These are phyloP conservation scores for Phytophthora citrophthora DNA, from an alignment of 352 stramenopile species.

Conservation along the genomic window DNA sequence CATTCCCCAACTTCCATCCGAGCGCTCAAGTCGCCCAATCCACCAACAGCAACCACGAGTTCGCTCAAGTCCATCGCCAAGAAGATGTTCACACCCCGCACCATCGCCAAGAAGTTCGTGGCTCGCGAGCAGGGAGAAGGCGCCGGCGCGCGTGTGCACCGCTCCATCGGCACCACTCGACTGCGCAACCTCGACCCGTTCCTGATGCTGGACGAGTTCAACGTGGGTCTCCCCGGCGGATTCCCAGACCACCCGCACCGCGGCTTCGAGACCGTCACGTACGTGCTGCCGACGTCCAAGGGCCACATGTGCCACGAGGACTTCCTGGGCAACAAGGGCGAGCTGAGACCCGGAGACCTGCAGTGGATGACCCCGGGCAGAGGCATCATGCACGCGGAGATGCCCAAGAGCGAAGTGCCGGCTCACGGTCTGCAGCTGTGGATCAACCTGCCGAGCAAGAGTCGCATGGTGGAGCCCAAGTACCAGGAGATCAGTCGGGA, in stretches of 20 bases:
- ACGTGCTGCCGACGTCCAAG: conserved; percentile 73
- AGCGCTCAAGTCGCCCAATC: conserved; percentile 1
- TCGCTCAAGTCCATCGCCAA: conserved; percentile 24
- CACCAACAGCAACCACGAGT: conserved; percentile 16
- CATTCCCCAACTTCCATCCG: conserved; percentile 20
- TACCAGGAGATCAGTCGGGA: conserved; percentile 69
- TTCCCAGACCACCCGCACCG: conserved; percentile 91
- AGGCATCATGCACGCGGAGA: conserved; percentile 65
- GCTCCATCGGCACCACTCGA: conserved; percentile 42
- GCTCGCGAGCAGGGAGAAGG: conserved; percentile 43
- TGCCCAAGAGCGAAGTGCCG: conserved; percentile 43
- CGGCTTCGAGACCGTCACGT: conserved; percentile 93
- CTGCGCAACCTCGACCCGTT: conserved; percentile 55
- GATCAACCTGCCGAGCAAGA: conserved; percentile 51
- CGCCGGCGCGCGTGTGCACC: conserved; percentile 42
- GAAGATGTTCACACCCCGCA: conserved; percentile 38
- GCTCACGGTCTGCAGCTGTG: conserved; percentile 56
- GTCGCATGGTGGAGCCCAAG: conserved; percentile 54
- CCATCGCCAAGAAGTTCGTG: conserved; percentile 46
- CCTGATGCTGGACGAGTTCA: conserved; percentile 70
- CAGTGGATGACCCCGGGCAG: conserved; percentile 17
- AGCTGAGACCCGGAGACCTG: conserved; percentile 44
- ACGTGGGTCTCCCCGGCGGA: conserved; percentile 65
- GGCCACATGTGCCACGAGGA: conserved; percentile 90
- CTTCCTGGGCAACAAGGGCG: conserved; percentile 65